These are phyloP conservation scores for Amyloporia xantha DNA, from an alignment of 768 basidiomycete species.

Conservation along the genomic window DNA sequence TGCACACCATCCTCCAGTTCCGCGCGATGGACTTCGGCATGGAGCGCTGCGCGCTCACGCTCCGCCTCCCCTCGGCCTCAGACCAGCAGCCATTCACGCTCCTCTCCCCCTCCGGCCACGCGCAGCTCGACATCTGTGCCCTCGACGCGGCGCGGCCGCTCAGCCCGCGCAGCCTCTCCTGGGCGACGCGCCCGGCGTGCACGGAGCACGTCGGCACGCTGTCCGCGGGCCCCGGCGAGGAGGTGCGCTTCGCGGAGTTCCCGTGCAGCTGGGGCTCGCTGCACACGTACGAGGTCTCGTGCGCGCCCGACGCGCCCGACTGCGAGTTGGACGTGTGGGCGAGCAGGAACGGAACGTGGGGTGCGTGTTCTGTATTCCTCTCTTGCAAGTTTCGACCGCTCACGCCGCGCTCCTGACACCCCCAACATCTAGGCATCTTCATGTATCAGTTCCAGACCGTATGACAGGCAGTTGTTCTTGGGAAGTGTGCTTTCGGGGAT, in stretches of 20 bases:
- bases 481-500: no score
- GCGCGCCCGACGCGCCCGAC: constrained; percentile 9
- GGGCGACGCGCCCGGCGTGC: constrained; percentile 11
- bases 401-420: no score
- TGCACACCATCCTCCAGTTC: constrained; percentile 20
- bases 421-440: constrained; percentile 20
- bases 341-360: constrained; percentile 21
- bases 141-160: constrained; percentile 12
- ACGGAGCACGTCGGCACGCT: constrained; percentile 11
- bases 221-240: constrained; percentile 10
- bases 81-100: constrained; percentile 14
- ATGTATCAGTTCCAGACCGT: constrained; percentile 21
- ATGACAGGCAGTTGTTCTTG: no score
- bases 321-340: constrained; percentile 22
- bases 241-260: constrained; percentile 15
- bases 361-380: constrained; percentile 15
- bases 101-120: not conserved
- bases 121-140: constrained; percentile 13
- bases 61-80: constrained; percentile 16
- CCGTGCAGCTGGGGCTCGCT: constrained; percentile 19
- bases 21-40: constrained; percentile 23
- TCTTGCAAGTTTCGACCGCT: no score
- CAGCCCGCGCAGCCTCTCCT: constrained; percentile 16
- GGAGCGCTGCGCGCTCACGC: constrained; percentile 20
- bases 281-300: constrained; percentile 18